Conservation (phyloP, 257 asterid genomes). For the Anisodus acutangulus region DNA sequence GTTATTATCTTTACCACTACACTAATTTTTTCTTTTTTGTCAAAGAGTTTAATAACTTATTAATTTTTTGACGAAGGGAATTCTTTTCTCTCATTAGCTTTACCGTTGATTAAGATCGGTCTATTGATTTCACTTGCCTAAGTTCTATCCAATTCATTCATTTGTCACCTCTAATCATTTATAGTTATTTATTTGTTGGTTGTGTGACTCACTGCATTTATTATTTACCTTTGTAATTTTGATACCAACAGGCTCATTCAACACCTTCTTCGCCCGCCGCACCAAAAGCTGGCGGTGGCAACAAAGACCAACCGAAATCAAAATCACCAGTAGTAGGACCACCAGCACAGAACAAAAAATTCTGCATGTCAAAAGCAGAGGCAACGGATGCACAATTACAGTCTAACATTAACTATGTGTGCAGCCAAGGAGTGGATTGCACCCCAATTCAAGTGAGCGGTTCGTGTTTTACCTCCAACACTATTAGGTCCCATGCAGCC, state of each 20-base stretch:
- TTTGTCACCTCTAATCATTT: not conserved
- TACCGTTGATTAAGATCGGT: not conserved
- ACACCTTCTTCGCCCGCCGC: not conserved
- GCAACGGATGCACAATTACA: slow-evolving; percentile 28
- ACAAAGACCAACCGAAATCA: not conserved
- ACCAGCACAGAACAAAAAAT: not conserved
- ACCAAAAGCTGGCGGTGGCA: not conserved
- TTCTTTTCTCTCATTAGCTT: not conserved
- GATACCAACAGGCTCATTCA: not conserved
- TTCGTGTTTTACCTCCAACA: slow-evolving; percentile 20
- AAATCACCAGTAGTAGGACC: not conserved
- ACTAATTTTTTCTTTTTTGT: too few species aligned
- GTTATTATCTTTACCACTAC: too few species aligned
- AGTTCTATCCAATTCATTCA: too few species aligned
- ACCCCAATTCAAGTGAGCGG: slow-evolving; percentile 27
- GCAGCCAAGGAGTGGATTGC: slow-evolving; percentile 29
- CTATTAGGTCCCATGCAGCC: slow-evolving; percentile 22
- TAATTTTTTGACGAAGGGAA: not conserved
- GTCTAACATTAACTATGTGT: slow-evolving; percentile 30
- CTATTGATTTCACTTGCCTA: not conserved
- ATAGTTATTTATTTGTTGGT: too few species aligned
- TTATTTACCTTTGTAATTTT: not conserved
- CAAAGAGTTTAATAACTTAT: too few species aligned
- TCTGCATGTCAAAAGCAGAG: slow-evolving; percentile 26
- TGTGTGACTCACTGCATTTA: too few species aligned